These are phyloP conservation scores for Ormosia semicastrata DNA, from an alignment of 306 rosid species.

Conservation along the genomic window DNA sequence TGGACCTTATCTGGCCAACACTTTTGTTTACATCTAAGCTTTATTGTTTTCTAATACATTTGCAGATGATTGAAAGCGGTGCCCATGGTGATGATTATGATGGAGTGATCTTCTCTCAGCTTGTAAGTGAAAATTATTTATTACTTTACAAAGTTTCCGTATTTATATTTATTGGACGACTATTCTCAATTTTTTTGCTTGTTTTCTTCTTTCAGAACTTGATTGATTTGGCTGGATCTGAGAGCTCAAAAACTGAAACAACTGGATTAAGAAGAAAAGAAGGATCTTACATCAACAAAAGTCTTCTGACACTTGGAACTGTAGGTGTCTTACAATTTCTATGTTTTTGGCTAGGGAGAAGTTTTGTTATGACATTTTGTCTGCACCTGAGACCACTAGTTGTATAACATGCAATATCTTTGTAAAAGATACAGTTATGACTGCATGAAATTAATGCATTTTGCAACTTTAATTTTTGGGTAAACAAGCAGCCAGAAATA, in stretches of 20 bases:
- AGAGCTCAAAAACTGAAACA: conserved; percentile 98
- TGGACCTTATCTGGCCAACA: neutral
- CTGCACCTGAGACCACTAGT: neutral
- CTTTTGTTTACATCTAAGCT: neutral
- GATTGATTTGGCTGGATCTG: conserved; percentile 99
- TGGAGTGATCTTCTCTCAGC: conserved; percentile 98
- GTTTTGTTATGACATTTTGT: neutral
- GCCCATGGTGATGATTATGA: conserved; percentile 96
- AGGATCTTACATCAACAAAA: conserved; percentile 98
- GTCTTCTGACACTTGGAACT: conserved; percentile 98
- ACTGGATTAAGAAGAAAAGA: conserved; percentile 98
- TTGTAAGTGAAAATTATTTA: conserved; percentile 51
- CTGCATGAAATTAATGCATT: conserved; percentile 2
- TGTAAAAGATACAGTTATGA: neutral
- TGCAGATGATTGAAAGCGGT: conserved; percentile 99
- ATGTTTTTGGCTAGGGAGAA: conserved; percentile 10
- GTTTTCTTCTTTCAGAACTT: conserved; percentile 59
- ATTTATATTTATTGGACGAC: neutral
- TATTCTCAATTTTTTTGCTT: conserved; percentile 1
- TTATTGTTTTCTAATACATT: conserved; percentile 19
- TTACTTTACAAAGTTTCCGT: neutral
- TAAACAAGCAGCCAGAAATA: neutral
- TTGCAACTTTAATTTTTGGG: neutral
- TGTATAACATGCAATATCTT: conserved; percentile 12
- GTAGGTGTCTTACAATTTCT: conserved; percentile 50